Evolutionary conservation across 768 basidiomycete genomes (phyloP).

Genomic region (Suillus fuscotomentosus): DNA sequence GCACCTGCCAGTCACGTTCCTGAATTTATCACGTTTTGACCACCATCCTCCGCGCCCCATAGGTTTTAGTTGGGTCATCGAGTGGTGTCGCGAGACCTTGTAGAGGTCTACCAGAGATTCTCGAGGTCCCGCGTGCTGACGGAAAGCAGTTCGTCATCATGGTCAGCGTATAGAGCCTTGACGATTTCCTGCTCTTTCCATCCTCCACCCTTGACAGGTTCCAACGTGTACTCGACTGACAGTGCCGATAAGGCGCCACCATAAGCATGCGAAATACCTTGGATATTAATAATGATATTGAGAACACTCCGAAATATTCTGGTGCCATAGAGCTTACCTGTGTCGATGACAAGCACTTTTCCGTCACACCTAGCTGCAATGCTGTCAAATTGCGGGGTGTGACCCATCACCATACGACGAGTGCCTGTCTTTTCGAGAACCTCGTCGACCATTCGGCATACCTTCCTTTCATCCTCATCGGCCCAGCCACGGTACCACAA

Average conservation of each 20-base stretch:
- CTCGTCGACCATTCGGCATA: constrained; percentile 69
- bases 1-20: not conserved
- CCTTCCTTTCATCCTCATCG: constrained; percentile 60
- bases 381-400: constrained; percentile 88
- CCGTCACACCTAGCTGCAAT: constrained; percentile 87
- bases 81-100: not conserved
- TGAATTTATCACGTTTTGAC: not conserved
- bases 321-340: constrained; percentile 47
- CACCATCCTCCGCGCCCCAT: not conserved
- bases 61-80: not conserved
- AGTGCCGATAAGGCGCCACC: constrained; percentile 91
- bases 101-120: constrained; percentile 12
- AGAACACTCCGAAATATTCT: constrained; percentile 1
- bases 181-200: constrained; percentile 37
- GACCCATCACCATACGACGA: constrained; percentile 91
- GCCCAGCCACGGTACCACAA: constrained; percentile 98
- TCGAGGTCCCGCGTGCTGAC: constrained; percentile 27
- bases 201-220: constrained; percentile 45
- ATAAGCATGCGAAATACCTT: constrained; percentile 94
- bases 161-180: constrained; percentile 33
- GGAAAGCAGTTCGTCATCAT: constrained; percentile 28
- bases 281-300: constrained; percentile 3
- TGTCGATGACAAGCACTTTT: constrained; percentile 96
- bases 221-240: constrained; percentile 81
- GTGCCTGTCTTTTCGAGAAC: constrained; percentile 78